Percentiles rank a stretch among this genome's conserved stretches.
Evolutionary conservation across 495 filamentous ascomycete genomes (phyloP).

Genomic region (Penicilliopsis zonata): DNA sequence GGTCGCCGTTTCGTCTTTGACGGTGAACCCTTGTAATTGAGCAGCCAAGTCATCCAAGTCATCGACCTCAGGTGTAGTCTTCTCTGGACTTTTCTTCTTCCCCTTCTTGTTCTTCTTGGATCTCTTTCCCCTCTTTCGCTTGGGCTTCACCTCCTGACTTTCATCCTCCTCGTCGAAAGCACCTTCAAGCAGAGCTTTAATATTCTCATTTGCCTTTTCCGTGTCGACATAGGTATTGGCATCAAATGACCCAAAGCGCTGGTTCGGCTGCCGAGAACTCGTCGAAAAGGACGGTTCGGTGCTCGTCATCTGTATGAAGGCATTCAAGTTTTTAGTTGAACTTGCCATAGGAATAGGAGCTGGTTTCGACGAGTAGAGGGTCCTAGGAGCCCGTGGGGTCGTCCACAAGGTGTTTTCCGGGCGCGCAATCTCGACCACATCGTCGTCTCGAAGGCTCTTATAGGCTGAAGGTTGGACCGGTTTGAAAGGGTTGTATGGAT

Average conservation of each 20-base stretch:
- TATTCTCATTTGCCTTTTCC: conserved; percentile 65
- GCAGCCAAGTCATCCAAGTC: conserved; percentile 42
- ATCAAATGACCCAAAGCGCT: conserved; percentile 35
- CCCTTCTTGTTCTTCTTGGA: conserved; percentile 18
- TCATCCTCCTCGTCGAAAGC: conserved; percentile 77
- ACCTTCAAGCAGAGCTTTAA: conserved; percentile 80
- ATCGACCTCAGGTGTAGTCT: conserved; percentile 28
- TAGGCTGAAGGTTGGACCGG: conserved; percentile 30
- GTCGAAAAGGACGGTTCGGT: conserved; percentile 13
- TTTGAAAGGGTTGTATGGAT: conserved; percentile 32
- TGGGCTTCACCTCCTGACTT: conserved; percentile 35
- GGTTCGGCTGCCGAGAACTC: conserved; percentile 11
- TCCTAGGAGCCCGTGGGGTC: conserved; percentile 25
- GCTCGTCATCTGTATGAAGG: conserved; percentile 33
- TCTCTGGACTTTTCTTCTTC: conserved; percentile 40
- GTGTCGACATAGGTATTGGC: conserved; percentile 63
- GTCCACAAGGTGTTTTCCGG: conserved; percentile 30
- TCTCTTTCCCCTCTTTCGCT: conserved; percentile 38
- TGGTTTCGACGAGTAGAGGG: conserved; percentile 35
- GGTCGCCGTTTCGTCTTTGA: conserved; percentile 19
- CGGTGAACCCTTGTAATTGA: conserved; percentile 47
- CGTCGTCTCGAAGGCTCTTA: conserved; percentile 18
- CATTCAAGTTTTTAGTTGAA: conserved; percentile 25
- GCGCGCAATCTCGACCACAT: conserved; percentile 32
- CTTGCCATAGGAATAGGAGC: conserved; percentile 19